Base-by-base conservation (phyloP, 2,329 filamentous ascomycete genomes). In the Pezicula rhizophila region DNA sequence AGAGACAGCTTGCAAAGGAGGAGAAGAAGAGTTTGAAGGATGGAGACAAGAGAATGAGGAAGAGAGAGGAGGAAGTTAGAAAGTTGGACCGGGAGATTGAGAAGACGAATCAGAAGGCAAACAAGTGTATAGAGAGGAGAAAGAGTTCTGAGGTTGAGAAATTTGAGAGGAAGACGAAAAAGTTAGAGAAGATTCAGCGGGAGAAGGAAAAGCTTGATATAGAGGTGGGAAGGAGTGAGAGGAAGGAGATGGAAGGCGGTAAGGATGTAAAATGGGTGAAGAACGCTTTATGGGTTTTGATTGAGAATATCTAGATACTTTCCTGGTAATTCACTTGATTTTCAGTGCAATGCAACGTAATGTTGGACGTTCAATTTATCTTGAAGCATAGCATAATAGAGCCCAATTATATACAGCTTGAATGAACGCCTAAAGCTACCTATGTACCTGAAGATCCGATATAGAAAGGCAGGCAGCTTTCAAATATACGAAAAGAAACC, bases 11-110 rank as follows among this genome's bases (percentile, higher is more conserved):
- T 5, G 54, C 41, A 20, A 52, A 38, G 23, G 52, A 48, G 26
- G 56, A 63, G 5, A 57, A 60, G 41, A 57, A 56, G 25, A 49
- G 55, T 17, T 54, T 55, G 54, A 65, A 64, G 56, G 56, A 51
- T 41, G 46, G 42, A 15, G 33, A 52, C 12, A 54, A 53, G 31
- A 12, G 18, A 7, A 25, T 18, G 31, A 23, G 25, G 15, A 37
- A 45, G 15, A 8, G 20, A 5, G 26, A 45, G 14, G 14, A 45
- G 11, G 18, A 38, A 2, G 12, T 20, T 10, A 15, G 17, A n/a
- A 35, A 45, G 43, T 14, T 35, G 35, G 43, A 40, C 12, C 18
- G 11, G 11, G 28, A 45, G 17, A 23, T 37, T 18, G 2, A 25
- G 12, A 45, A 37, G 20, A 15, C 38, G 18, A 33, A 45, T 8